A percentile compares a stretch with the other conserved stretches of the same genome.
Evolutionary conservation across 176 grass and related monocot genomes (phyloP).

Genomic region (Canna indica): DNA sequence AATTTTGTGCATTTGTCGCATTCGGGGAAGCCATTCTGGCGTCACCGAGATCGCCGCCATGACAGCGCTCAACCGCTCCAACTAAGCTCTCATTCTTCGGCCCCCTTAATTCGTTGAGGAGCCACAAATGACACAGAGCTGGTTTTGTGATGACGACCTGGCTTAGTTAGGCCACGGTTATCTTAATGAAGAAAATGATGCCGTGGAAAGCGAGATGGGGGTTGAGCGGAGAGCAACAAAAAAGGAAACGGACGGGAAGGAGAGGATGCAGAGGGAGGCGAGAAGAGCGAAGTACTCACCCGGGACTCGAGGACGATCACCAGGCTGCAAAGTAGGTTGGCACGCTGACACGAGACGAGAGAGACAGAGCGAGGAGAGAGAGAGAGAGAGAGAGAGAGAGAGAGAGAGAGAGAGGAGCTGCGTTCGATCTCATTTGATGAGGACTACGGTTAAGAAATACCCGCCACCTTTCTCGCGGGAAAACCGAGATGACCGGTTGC

Average conservation of each 20-base stretch:
- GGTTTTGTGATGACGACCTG: background rate
- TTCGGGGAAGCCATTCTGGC: slow-evolving; percentile 7
- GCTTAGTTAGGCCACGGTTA: background rate
- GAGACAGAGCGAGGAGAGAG: no score
- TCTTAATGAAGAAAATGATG: no score
- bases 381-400: background rate
- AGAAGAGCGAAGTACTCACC: background rate
- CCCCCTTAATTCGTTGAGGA: background rate
- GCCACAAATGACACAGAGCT: background rate
- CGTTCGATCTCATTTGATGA: background rate
- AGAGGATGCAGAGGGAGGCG: no score
- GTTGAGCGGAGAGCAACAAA: background rate
- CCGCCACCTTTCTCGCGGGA: background rate
- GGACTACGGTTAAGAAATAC: background rate
- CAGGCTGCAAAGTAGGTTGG: background rate
- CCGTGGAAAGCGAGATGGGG: background rate
- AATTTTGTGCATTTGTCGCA: slow-evolving; percentile 27
- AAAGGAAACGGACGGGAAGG: background rate
- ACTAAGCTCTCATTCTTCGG: background rate
- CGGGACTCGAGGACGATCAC: background rate
- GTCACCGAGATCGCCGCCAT: background rate
- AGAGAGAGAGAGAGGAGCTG: background rate
- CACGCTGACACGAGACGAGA: background rate
- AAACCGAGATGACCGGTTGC: background rate
- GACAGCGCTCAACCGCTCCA: background rate